Conservation (phyloP, 257 asterid species). For the Cordia subcordata region DNA sequence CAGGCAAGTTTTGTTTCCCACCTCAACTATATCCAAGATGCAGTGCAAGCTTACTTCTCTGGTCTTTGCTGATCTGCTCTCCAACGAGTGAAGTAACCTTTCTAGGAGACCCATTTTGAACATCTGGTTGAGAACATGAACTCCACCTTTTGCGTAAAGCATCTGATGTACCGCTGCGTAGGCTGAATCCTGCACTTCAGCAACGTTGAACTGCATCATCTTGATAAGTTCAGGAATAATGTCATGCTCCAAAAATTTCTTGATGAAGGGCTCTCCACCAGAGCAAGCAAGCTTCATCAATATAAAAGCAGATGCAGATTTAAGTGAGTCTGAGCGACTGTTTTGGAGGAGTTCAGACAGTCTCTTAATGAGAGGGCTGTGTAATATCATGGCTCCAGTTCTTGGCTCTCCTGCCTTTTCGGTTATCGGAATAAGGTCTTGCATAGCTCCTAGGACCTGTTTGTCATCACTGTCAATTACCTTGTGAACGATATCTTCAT, state of each 20-base stretch:
- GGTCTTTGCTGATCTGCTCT: constrained; percentile 25
- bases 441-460: constrained; percentile 25
- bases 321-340: constrained; percentile 12
- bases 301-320: constrained; percentile 18
- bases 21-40: constrained; percentile 25
- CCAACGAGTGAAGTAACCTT: constrained; percentile 18
- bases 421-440: constrained; percentile 27
- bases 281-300: constrained; percentile 36
- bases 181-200: constrained; percentile 32
- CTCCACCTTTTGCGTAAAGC: constrained; percentile 24
- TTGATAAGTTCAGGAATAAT: constrained; percentile 17
- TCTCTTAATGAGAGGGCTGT: constrained; percentile 17
- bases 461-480: constrained; percentile 12
- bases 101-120: constrained; percentile 16
- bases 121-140: constrained; percentile 15
- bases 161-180: constrained; percentile 28
- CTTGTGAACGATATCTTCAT: constrained; percentile 21
- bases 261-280: constrained; percentile 29
- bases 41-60: constrained; percentile 28
- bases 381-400: constrained; percentile 21
- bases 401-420: constrained; percentile 24
- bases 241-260: constrained; percentile 20
- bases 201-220: constrained; percentile 20
- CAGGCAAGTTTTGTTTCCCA: constrained; percentile 22
- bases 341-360: constrained; percentile 27